Evolutionary conservation across 1,284 basidiomycete genomes (phyloP), one percentile per base, ranked within the genome.

Genomic region (Takashimella koratensis): DNA sequence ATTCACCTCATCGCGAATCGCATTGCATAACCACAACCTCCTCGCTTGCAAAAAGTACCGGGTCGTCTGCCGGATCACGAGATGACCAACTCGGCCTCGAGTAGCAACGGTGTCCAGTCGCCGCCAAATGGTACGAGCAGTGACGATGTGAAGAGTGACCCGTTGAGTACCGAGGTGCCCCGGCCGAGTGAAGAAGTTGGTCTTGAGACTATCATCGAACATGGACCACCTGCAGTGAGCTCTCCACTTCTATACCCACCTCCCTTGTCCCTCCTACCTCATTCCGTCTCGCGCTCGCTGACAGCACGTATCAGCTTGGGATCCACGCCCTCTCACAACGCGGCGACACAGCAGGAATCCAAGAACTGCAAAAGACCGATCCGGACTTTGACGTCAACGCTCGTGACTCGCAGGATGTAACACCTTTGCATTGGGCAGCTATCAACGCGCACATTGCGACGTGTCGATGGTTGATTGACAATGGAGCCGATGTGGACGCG

Each of bases 351-450:
- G 75, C 77, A 2, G 77, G 83, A 26, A 76, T 97, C 21, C 81
- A 83, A 4, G 75, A 82, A 23, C 81, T 96, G 50, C 80, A 93
- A 44, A 84, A 86, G 62, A 30, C 47, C 5, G 56, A 57, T 45
- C 88, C 87, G 3, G 77, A 81, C 41, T 86, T 89, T 4, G 82
- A 80, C 20, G 86, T 88, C 5, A 87, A 86, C 21, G 88, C 90
- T 70, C 80, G 87, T 45, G 95, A 98, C 76, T 79, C 83, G 21
- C 88, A 96, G 73, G 91, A 92, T 64, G 91, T 98, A 64, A 95
- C 94, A 0, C 88, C 95, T 0, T 81, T 98, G 4, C 95, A 98
- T 71, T 98, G 95, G 95, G 92, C 96, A 3, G 87, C 94, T 24
- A 76, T 76, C 59, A 76, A 76, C 54, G 74, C 73, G n/a, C 75